A percentile compares a stretch with the other conserved stretches of the same genome.
Conservation (phyloP, 257 asterid genomes). For the Mitragyna speciosa region DNA sequence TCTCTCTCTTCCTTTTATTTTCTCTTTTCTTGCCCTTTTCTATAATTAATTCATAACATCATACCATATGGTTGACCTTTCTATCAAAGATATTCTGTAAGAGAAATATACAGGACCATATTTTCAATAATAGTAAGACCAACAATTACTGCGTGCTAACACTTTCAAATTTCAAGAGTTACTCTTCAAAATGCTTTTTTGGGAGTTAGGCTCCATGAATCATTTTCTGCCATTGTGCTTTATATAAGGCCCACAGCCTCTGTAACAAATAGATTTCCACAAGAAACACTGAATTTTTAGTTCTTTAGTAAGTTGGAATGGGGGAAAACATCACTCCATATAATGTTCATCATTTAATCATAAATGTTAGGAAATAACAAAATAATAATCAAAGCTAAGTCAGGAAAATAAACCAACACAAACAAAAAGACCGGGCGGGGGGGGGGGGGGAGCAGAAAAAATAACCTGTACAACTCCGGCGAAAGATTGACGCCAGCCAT, state of each 20-base stretch:
- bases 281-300: background rate
- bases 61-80: background rate
- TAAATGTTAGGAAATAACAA: background rate
- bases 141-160: too few species aligned
- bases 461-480: conserved; percentile 93
- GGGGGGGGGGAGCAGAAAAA: background rate
- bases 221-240: background rate
- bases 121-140: background rate
- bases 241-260: background rate
- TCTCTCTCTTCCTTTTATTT: background rate
- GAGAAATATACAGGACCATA: background rate
- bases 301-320: background rate
- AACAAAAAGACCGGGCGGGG: background rate
- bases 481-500: conserved; percentile 88
- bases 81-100: background rate
- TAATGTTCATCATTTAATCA: background rate
- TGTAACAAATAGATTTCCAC: background rate
- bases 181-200: background rate
- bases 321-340: background rate
- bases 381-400: background rate
- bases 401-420: background rate
- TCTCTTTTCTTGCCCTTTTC: background rate
- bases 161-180: background rate
- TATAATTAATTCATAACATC: background rate
- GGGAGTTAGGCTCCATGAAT: background rate